phyloP scores from a whole-genome alignment of 1,284 basidiomycete genomes.

The Apiotrichum montevideense region DNA sequence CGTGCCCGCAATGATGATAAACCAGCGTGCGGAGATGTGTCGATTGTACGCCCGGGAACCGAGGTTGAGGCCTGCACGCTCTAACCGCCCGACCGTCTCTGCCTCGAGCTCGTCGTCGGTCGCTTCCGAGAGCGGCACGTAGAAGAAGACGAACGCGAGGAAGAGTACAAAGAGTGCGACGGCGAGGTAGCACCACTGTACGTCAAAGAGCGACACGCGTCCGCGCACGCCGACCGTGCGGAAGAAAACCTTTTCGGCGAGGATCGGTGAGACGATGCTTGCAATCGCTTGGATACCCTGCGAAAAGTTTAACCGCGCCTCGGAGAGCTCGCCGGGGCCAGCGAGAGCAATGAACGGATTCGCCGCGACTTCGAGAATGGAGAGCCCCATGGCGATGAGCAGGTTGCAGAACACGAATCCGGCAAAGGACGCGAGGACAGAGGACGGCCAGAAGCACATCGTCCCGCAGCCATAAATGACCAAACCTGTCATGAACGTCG shows the following conservation, averaged over 20 bases:
- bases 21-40: conserved; percentile 15
- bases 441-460: conserved; percentile 46
- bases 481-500: conserved; percentile 44
- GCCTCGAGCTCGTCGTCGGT: conserved; percentile 37
- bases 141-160: conserved; percentile 43
- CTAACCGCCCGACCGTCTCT: conserved; percentile 27
- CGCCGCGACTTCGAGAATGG: conserved; percentile 41
- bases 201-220: conserved; percentile 30
- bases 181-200: conserved; percentile 47
- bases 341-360: conserved; percentile 47
- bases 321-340: conserved; percentile 40
- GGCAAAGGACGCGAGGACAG: conserved; percentile 36
- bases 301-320: conserved; percentile 42
- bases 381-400: conserved; percentile 37
- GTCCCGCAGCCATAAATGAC: conserved; percentile 39
- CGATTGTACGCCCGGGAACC: conserved; percentile 13
- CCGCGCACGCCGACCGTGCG: conserved; percentile 15
- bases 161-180: conserved; percentile 42
- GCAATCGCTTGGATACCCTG: conserved; percentile 45
- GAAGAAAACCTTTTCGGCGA: conserved; percentile 39
- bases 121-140: conserved; percentile 41
- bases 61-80: conserved; percentile 19
- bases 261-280: conserved; percentile 33
- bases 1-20: conserved; percentile 24
- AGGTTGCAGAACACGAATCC: conserved; percentile 46